Conservation (phyloP, 805 yeast species). For the Candida lessepsii region DNA sequence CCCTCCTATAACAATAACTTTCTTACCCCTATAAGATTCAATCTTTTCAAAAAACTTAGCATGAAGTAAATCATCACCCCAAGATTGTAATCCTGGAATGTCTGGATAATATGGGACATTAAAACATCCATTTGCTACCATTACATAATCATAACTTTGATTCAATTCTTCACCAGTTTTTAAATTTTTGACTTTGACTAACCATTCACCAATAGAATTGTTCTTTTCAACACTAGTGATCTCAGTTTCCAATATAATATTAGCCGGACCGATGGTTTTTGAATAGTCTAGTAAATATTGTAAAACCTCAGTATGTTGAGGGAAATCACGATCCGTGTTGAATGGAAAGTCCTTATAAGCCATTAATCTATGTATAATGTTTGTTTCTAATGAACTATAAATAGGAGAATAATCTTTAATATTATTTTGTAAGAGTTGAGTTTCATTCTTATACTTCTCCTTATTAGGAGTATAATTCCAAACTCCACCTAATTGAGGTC, state of each 20-base stretch:
- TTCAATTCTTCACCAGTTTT: constrained; percentile 2
- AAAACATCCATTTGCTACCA: constrained; percentile 40
- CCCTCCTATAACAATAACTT: constrained; percentile 67
- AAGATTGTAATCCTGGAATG: constrained; percentile 29
- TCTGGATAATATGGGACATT: constrained; percentile 36
- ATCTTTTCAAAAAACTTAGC: constrained; percentile 31
- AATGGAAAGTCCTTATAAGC: constrained; percentile 37
- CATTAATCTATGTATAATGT: constrained; percentile 66
- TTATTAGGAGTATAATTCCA: constrained; percentile 49
- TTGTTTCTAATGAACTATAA: constrained; percentile 68
- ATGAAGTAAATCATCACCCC: constrained; percentile 24
- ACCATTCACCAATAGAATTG: constrained; percentile 14
- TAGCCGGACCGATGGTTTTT: constrained; percentile 20
- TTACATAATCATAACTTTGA: constrained; percentile 34
- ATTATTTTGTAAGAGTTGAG: constrained; percentile 13
- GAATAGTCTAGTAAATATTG: constrained; percentile 60
- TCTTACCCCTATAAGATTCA: constrained; percentile 29
- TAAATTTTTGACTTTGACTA: constrained; percentile 13
- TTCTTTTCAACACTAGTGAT: constrained; percentile 15
- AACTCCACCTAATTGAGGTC: constrained; percentile 67
- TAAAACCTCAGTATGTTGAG: constrained; percentile 59
- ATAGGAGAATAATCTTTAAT: constrained; percentile 43
- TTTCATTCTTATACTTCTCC: constrained; percentile 6
- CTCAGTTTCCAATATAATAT: constrained; percentile 15
- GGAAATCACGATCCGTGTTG: constrained; percentile 48